Evolutionary conservation across 352 stramenopile genomes (phyloP), one percentile per base, ranked within the genome.

Genomic region (Salisapilia sapeloensis): DNA sequence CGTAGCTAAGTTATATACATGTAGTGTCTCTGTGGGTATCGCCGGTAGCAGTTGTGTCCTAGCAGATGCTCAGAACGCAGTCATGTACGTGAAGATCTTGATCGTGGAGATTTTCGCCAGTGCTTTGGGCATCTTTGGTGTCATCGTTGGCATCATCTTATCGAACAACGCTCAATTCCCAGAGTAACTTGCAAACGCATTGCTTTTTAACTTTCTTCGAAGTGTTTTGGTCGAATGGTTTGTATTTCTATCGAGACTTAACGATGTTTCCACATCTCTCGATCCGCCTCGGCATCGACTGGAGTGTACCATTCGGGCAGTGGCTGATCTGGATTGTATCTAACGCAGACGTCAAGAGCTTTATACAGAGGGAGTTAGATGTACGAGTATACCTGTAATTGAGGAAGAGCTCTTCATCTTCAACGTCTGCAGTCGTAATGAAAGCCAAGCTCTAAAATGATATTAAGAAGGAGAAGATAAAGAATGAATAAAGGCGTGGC

Each of bases 71-170:
- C 94, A 99, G 62, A 94, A 99, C 64, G 69, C 85, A 16, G 78
- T 70, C 29, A 61, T 99, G 16, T 99, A 99, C 64, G 94, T 99
- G 28, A 99, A 98, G 62, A 98, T 99, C 64, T 70, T 99, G 39
- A 97, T 97, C 64, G 86, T 97, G n/a, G 92, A 98, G 70, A 99
- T 99, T 87, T 99, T 99, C 55, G 94, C 93, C 25, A 97, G 83
- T 47, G 95, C 95, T 15, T 63, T 99, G 33, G 95, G 94, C 32
- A 98, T 99, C 48, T 99, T 99, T 46, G 95, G 94, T 29, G 91
- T 97, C 36, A 97, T 98, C 53, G 92, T 97, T 20, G 87, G 89
- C 40, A 99, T 99, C 53, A 98, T 99, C 62, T 61, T 98, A 54
- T 96, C 83, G 48, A 98, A 98, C 67, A 93, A 94, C 43, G 90